Conservation (phyloP, 495 filamentous ascomycete species). For the Podospora didyma region DNA sequence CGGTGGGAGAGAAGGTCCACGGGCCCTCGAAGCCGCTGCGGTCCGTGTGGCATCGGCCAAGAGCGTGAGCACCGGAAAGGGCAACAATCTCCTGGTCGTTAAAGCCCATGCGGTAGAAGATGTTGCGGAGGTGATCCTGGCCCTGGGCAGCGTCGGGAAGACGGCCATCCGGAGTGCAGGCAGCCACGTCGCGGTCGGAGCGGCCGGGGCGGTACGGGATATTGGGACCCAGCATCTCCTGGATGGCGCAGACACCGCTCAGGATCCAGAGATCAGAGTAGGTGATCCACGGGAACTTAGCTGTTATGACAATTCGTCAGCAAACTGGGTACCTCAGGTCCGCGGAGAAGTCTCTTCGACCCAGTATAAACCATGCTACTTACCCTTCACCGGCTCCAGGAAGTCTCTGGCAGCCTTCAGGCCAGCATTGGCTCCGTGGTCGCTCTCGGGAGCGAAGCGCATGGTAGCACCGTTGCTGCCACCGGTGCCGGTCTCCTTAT, state of each 20-base stretch:
- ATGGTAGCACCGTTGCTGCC: conserved; percentile 97
- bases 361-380: conserved; percentile 19
- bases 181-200: conserved; percentile 71
- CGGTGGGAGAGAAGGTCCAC: conserved; percentile 94
- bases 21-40: conserved; percentile 87
- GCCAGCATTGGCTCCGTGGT: conserved; percentile 93
- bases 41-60: conserved; percentile 88
- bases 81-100: conserved; percentile 96
- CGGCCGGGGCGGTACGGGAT: conserved; percentile 93
- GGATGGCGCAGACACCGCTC: conserved; percentile 76
- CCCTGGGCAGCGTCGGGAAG: conserved; percentile 85
- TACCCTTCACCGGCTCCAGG: conserved; percentile 82
- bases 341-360: not conserved
- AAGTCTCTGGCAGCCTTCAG: conserved; percentile 86
- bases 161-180: conserved; percentile 92
- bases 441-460: conserved; percentile 88
- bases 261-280: conserved; percentile 98
- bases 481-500: conserved; percentile 83
- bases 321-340: not conserved
- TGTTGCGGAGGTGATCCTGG: conserved; percentile 77
- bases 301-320: conserved; percentile 27
- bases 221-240: conserved; percentile 88
- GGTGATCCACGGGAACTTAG: conserved; percentile 88
- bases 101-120: conserved; percentile 98
- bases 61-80: conserved; percentile 81